Percentiles rank a stretch among this genome's conserved stretches.
These are phyloP conservation scores for Xenosphaeropsis pyriputrescens DNA, from an alignment of 2,329 filamentous ascomycete species.

Conservation along the genomic window DNA sequence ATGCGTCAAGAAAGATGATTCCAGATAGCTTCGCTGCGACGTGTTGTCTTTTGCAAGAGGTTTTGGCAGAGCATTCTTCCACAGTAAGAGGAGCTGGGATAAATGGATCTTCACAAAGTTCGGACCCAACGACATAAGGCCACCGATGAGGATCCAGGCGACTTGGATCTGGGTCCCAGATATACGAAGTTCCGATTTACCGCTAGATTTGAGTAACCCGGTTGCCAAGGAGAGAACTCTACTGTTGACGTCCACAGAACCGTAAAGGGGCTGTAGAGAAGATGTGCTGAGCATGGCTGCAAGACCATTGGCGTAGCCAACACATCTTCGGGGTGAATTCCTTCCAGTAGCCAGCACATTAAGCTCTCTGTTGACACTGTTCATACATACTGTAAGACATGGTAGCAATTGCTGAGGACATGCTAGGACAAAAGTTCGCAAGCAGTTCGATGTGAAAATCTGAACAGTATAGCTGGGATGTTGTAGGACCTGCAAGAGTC, in stretches of 20 bases:
- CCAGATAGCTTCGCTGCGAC: slow-evolving; percentile 66
- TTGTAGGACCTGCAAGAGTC: slow-evolving; percentile 75
- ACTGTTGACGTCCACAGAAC: slow-evolving; percentile 90
- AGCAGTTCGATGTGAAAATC: slow-evolving; percentile 71
- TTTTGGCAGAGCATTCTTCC: slow-evolving; percentile 95
- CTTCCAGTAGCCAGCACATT: slow-evolving; percentile 60
- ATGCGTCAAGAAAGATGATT: slow-evolving; percentile 85
- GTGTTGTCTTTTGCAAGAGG: slow-evolving; percentile 89
- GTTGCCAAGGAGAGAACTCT: slow-evolving; percentile 84
- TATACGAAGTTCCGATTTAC: slow-evolving; percentile 77
- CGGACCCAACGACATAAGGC: slow-evolving; percentile 87
- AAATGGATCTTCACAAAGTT: slow-evolving; percentile 99
- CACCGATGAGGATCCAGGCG: slow-evolving; percentile 93
- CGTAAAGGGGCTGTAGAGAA: slow-evolving; percentile 75
- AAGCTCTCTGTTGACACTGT: slow-evolving; percentile 79
- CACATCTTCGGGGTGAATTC: slow-evolving; percentile 68
- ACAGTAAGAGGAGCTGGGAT: slow-evolving; percentile 80
- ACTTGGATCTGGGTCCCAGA: slow-evolving; percentile 95
- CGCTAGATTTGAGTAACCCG: slow-evolving; percentile 79
- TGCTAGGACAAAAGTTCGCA: slow-evolving; percentile 76
- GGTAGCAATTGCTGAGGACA: slow-evolving; percentile 86
- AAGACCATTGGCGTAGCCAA: slow-evolving; percentile 84
- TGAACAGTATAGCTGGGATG: slow-evolving; percentile 96
- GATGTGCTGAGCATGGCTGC: slow-evolving; percentile 86
- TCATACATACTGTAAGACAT: slow-evolving; percentile 91